A percentile compares a stretch with the other conserved stretches of the same genome.
Evolutionary conservation across 2,329 filamentous ascomycete species (phyloP).

Genomic region (Pseudocercospora vitis): DNA sequence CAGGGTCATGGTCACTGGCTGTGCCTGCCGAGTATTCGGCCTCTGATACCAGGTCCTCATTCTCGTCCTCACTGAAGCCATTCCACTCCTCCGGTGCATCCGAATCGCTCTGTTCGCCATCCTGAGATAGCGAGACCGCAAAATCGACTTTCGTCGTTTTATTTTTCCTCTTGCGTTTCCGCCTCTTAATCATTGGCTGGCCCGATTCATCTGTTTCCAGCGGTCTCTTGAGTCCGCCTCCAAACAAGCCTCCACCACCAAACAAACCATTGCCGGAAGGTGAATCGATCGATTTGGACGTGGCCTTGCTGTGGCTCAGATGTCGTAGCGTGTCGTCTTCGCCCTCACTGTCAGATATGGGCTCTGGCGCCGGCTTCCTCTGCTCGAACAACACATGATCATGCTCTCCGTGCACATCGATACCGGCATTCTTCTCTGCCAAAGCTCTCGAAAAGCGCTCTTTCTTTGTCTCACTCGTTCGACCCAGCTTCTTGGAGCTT

Average conservation of each 20-base stretch:
- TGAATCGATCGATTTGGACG: not conserved
- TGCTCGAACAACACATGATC: constrained; percentile 57
- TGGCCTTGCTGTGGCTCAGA: not conserved
- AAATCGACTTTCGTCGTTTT: constrained; percentile 31
- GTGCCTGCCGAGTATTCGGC: constrained; percentile 1
- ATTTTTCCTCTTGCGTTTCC: constrained; percentile 58
- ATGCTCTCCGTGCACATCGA: constrained; percentile 53
- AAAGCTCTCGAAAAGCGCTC: constrained; percentile 65
- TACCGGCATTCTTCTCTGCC: constrained; percentile 64
- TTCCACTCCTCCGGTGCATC: constrained; percentile 13
- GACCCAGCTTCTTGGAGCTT: constrained; percentile 75
- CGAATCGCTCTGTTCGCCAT: not conserved
- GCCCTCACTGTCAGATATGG: constrained; percentile 14
- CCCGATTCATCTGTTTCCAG: constrained; percentile 78
- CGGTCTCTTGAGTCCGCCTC: constrained; percentile 83
- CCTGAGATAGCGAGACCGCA: not conserved
- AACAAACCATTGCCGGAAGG: no score
- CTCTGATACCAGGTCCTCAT: constrained; percentile 4
- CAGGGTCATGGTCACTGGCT: not conserved
- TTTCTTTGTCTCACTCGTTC: constrained; percentile 68
- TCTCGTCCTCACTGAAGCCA: constrained; percentile 12
- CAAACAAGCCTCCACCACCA: constrained; percentile 43
- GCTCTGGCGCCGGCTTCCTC: constrained; percentile 24
- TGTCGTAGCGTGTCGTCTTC: not conserved
- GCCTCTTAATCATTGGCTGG: constrained; percentile 76